These are phyloP conservation scores for Termitomyces sp. DNA, from an alignment of 768 basidiomycete genomes.

Conservation along the genomic window DNA sequence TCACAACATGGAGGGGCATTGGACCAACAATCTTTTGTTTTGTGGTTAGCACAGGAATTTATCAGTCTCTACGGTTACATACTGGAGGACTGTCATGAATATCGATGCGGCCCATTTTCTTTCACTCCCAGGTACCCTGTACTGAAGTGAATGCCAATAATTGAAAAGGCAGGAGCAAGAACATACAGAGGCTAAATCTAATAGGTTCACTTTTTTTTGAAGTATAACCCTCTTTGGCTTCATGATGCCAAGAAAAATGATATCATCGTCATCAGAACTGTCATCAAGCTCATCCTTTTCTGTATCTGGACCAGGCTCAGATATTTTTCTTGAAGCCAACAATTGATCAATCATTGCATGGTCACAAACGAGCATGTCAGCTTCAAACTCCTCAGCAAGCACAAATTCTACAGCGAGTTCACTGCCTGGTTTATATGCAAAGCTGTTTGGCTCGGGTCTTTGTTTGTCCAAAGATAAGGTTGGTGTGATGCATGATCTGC, in stretches of 20 bases:
- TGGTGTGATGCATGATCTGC: too few species aligned
- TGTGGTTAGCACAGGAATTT: background rate
- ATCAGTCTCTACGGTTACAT: background rate
- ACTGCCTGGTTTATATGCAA: too few species aligned
- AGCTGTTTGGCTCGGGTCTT: too few species aligned
- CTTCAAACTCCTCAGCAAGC: too few species aligned
- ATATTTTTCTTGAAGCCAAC: background rate
- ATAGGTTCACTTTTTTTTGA: background rate
- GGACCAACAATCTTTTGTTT: background rate
- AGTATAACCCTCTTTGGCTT: background rate
- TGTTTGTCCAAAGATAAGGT: too few species aligned
- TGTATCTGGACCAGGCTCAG: background rate
- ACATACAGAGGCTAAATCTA: background rate
- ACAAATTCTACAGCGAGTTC: too few species aligned
- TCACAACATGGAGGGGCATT: background rate
- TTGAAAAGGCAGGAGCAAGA: background rate
- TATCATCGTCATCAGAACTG: background rate
- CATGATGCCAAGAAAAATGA: background rate
- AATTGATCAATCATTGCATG: background rate
- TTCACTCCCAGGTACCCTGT: background rate
- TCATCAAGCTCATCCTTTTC: background rate
- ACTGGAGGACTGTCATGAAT: background rate
- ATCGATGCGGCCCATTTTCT: background rate
- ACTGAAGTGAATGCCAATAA: background rate
- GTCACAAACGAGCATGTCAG: too few species aligned